phyloP scores from a whole-genome alignment of 352 stramenopile species.

The Phytopythium kandeliae region DNA sequence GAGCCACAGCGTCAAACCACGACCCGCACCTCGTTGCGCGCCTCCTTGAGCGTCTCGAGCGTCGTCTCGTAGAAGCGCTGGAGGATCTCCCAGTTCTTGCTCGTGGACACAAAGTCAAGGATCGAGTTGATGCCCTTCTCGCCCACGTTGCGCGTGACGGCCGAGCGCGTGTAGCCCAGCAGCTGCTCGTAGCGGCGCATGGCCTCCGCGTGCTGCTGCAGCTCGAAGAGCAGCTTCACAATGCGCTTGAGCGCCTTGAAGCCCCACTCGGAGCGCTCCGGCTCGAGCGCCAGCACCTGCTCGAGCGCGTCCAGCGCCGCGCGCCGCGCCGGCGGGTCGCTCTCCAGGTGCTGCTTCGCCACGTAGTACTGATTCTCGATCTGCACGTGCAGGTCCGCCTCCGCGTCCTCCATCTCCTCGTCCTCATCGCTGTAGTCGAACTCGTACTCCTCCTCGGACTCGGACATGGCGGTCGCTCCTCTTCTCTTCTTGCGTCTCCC shows the following conservation, averaged over 20 bases:
- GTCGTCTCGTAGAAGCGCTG: conserved; percentile 86
- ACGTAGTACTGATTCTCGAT: conserved; percentile 95
- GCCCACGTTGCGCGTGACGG: conserved; percentile 89
- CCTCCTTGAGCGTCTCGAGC: conserved; percentile 79
- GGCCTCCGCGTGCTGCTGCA: conserved; percentile 59
- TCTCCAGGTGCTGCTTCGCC: conserved; percentile 78
- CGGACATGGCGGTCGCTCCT: conserved; percentile 39
- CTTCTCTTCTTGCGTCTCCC: background rate
- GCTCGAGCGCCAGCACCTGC: conserved; percentile 52
- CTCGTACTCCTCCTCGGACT: conserved; percentile 82
- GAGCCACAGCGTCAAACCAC: too few relatives aligned
- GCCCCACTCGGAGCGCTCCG: conserved; percentile 77
- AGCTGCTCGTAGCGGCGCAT: conserved; percentile 87
- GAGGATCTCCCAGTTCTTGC: conserved; percentile 82
- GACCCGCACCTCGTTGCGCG: conserved; percentile 53
- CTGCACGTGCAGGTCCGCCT: conserved; percentile 80
- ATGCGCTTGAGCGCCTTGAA: conserved; percentile 95
- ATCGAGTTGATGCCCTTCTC: conserved; percentile 96
- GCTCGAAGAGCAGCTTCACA: conserved; percentile 89
- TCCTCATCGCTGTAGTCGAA: conserved; percentile 92
- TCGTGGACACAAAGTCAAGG: conserved; percentile 91
- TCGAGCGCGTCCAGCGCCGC: conserved; percentile 41
- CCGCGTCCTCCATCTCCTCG: conserved; percentile 82
- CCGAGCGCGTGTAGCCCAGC: conserved; percentile 83
- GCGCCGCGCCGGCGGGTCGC: conserved; percentile 30